Conservation (phyloP, 1,284 basidiomycete species). For the Fomitopsis betulina region DNA sequence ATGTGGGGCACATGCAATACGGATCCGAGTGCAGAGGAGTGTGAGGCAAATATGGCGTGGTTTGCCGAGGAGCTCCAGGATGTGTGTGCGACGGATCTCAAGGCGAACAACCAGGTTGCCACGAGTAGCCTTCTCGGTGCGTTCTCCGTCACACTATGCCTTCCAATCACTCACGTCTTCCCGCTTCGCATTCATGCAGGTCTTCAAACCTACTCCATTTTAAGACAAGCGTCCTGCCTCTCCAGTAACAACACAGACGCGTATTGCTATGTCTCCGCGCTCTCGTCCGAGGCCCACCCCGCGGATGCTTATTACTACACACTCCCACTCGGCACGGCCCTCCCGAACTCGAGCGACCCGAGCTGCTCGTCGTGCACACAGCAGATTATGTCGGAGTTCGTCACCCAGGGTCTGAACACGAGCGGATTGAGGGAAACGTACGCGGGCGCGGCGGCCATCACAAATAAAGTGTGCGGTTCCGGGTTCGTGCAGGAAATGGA, state of each 20-base stretch:
- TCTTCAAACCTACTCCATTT: constrained; percentile 51
- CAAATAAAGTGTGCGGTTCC: constrained; percentile 32
- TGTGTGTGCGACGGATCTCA: constrained; percentile 51
- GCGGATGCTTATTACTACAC: constrained; percentile 65
- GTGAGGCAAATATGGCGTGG: constrained; percentile 57
- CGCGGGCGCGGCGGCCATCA: constrained; percentile 27
- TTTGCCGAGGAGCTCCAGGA: constrained; percentile 45
- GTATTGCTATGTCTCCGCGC: constrained; percentile 71
- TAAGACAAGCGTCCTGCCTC: constrained; percentile 54
- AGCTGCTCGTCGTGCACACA: constrained; percentile 59
- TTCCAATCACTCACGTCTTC: background rate
- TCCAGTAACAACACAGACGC: constrained; percentile 45
- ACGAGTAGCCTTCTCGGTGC: constrained; percentile 48
- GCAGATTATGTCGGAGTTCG: constrained; percentile 48
- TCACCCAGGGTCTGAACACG: constrained; percentile 12
- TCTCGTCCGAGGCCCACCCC: constrained; percentile 34
- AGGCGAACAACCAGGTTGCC: constrained; percentile 43
- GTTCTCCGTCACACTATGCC: constrained; percentile 15
- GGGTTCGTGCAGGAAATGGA: constrained; percentile 23
- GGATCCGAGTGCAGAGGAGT: constrained; percentile 39
- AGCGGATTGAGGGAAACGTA: constrained; percentile 37
- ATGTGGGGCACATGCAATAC: constrained; percentile 79
- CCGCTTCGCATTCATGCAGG: constrained; percentile 30
- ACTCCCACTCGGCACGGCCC: constrained; percentile 49
- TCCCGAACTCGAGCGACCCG: constrained; percentile 43